Base-by-base conservation (phyloP, 2,329 filamentous ascomycete species). In the Colletotrichum sp. region DNA sequence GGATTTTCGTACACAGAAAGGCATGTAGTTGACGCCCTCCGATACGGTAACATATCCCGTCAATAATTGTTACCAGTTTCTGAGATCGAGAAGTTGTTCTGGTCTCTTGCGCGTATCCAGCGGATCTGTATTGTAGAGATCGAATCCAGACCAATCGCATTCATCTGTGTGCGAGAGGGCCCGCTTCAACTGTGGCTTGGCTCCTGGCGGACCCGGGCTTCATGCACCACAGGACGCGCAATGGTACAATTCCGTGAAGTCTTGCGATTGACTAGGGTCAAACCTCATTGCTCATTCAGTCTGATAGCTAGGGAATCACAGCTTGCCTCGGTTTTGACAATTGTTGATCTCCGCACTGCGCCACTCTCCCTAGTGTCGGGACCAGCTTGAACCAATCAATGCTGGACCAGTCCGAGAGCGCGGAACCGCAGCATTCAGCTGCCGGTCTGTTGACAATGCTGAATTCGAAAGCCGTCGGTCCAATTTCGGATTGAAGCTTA, bases 1-100 rank as follows among this genome's bases (percentile, higher is more conserved):
- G n/a, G 11, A 13, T 22, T 49, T 49, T 49, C 5, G n/a, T 49
- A 49, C n/a, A 13, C 11, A 22, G 44, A 6, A 13, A 52, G 44
- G 12, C n/a, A 13, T 22, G n/a, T 52, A 22, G n/a, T 52, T 52
- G 11, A 22, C 12, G 8, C 4, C 6, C 11, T 13, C n/a, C 4
- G 5, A n/a, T 0, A 49, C n/a, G 5, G 6, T 3, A 13, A 22
- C 11, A 52, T 52, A 22, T 22, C 11, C n/a, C 6, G 3, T 22
- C 6, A 52, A 4, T 0, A 22, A 22, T 13, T 5, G 1, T 22
- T 8, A 4, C 11, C 13, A 1, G 6, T n/a, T 13, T 2, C n/a
- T 22, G n/a, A 19, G 11, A 13, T 52, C 4, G n/a, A 6, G 4
- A 22, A 52, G 44, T 22, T 7, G 44, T 2, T 22, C 13, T 52